Base-by-base conservation (phyloP, 306 rosid genomes). In the Casuarina cunninghamiana region DNA sequence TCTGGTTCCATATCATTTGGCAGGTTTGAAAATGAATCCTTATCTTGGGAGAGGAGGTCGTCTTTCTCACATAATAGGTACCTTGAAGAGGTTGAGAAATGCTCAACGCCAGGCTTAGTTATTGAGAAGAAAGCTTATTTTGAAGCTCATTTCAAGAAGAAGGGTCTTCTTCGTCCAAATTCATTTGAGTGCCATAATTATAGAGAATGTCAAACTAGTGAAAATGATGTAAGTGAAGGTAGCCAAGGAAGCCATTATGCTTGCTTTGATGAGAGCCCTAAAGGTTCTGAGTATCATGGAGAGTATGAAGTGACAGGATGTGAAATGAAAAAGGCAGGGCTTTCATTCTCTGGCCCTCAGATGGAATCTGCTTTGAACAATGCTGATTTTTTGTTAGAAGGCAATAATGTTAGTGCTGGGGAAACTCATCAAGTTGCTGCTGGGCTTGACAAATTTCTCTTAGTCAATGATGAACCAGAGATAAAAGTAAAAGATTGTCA, bases 1-100 rank as follows among this genome's bases (percentile, higher is more conserved):
- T 92, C 97, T 12, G 96, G 93, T 78, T 92, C 97, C 53, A 76
- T 90, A 87, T 93, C 96, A 75, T 93, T 93, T 78, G 97, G 97
- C 74, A 89, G 96, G 83, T 90, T 86, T 74, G 93, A 91, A 77
- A 86, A 68, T 4, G 94, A 93, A 74, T 78, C 87, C 1, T 84
- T 93, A 72, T 90, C 86, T 79, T 90, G 96, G 93, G 97, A 93
- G 78, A 85, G 87, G 82, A 89, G 96, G 83, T 92, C 97, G 10
- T 86, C 89, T 16, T 88, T 92, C 88, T 85, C 91, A 43, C 97
- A 81, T 75, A 92, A 92, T 71, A 86, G 86, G 74, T 92, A 92
- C 77, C 83, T 92, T 54, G 97, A 92, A 81, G 97, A 92, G 87
- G 89, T 92, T 65, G 97, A 87, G 77, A 92, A 87, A 83, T 92